phyloP scores from a whole-genome alignment of 768 basidiomycete genomes.

The Lentinula aciculospora region DNA sequence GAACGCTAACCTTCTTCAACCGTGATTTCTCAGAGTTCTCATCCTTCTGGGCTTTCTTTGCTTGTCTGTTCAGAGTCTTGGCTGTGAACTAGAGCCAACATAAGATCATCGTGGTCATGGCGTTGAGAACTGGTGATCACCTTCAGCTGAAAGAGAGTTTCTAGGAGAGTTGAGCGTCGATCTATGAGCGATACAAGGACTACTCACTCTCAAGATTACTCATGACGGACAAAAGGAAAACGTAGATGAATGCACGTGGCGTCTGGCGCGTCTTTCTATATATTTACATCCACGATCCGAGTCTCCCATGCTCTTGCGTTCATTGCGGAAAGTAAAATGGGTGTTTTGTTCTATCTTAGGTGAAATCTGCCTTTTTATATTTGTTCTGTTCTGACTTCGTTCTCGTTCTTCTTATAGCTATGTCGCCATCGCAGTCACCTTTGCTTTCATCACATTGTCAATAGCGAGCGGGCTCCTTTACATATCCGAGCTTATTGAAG shows the following conservation, averaged over 20 bases:
- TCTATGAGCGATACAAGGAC: not conserved
- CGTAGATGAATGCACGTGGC: not conserved
- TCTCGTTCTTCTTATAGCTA: constrained; percentile 41
- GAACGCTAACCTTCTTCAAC: constrained; percentile 76
- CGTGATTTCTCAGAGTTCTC: constrained; percentile 84
- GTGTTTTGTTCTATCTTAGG: constrained; percentile 60
- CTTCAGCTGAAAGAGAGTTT: constrained; percentile 98
- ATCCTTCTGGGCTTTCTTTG: constrained; percentile 97
- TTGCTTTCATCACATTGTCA: constrained; percentile 88
- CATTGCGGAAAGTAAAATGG: constrained; percentile 29
- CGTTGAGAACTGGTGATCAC: constrained; percentile 30
- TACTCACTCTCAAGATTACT: constrained; percentile 87
- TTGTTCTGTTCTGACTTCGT: not conserved
- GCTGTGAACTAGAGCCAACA: constrained; percentile 78
- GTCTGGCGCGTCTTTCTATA: no score
- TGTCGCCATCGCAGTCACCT: constrained; percentile 67
- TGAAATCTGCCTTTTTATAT: constrained; percentile 18
- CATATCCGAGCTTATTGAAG: constrained; percentile 93
- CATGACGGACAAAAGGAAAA: constrained; percentile 33
- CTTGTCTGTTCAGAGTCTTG: constrained; percentile 89
- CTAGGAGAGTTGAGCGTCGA: constrained; percentile 38
- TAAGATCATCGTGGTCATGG: not conserved
- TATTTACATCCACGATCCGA: not conserved
- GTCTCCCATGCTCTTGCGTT: no score
- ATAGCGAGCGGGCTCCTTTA: constrained; percentile 92